Evolutionary conservation across 176 grass and related monocot genomes (phyloP), one percentile per base, ranked within the genome.

Genomic region (Tuctoria greenei): DNA sequence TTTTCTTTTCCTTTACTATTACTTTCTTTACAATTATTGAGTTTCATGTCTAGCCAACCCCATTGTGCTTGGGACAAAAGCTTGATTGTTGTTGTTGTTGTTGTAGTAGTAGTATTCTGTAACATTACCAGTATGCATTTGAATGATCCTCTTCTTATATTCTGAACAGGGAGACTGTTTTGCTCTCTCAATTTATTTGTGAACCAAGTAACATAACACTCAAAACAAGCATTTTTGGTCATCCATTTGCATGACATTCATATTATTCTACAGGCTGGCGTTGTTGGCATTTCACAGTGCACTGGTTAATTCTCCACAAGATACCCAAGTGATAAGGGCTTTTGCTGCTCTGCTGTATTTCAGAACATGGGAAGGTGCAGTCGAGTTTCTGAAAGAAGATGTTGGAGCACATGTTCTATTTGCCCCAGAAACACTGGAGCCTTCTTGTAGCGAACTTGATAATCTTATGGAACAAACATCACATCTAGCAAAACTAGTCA

Each of bases 271-370:
- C 86, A 97, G 94, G 94, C 12, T 85, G 36, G 86, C 73, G 1
- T 57, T 97, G 74, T 76, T 97, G 82, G 84, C 81, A 62, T 93
- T 97, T 79, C 94, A 97, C 65, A 83, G 64, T 60, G 64, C 94
- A 85, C 66, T 97, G 59, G 74, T 97, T 79, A 65, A 83, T 76
- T 80, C 67, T 77, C 94, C 94, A 61, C 88, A 93, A 89, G 83
- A 93, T 73, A 44, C 86, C 62, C 76, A 66, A 18, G 86, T 91
- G 49, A 80, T 93, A 42, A 88, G 84, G 75, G 88, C 78, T 69
- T 91, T 93, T 60, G 87, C 84, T 84, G 78, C 88, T 55, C 36
- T 97, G 26, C 42, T 91, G 79, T 85, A 91, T 76, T 84, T 86
- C 14, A 88, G 90, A 77, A 83, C 81, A 66, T 93, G 94, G 91